Evolutionary conservation across 2,329 filamentous ascomycete species (phyloP), one percentile per base, ranked within the genome.

Genomic region (Ceratocystis ficicola): DNA sequence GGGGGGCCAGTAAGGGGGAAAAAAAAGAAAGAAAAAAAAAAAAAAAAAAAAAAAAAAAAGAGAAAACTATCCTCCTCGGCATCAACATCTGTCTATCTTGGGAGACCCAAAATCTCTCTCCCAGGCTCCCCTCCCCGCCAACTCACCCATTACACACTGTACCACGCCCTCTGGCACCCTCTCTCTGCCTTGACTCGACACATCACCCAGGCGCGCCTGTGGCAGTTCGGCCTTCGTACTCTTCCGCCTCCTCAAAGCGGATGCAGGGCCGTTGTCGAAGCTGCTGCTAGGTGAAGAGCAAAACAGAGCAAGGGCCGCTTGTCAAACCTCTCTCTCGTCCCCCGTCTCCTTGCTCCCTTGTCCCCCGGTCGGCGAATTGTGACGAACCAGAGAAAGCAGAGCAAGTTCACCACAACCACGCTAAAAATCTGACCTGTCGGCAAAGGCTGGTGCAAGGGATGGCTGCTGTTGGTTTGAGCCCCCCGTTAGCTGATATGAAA

Each of bases 361-460:
- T 36, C 8, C 20, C 52, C 52, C 25, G 8, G 52, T 15, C 46
- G 10, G 22, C 30, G 52, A 57, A 28, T 30, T 57, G 52, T 30
- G 52, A 57, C 25, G 52, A 57, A 32, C 52, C 52, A 57, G 25
- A 57, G 25, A 12, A 32, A 57, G 15, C 25, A 57, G 25, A 28
- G 17, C n/a, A 55, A 55, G 3, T 36, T 10, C 50, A 12, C n/a
- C 22, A 48, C 20, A n/a, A 48, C 1, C n/a, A 50, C 8, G 25
- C n/a, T 28, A 6, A n/a, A 30, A 57, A 57, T 57, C 52, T 57
- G 52, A 57, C 52, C 15, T 12, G 52, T 57, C 52, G 52, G 52
- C 52, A 57, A 57, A 50, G 17, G 22, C 25, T 57, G 22, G 46
- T 8, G 46, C 46, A 22, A 50, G 46, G 46, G n/a, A 22, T n/a